These are phyloP conservation scores for Scedosporium dehoogii DNA, from an alignment of 2,329 filamentous ascomycete genomes.

Conservation along the genomic window DNA sequence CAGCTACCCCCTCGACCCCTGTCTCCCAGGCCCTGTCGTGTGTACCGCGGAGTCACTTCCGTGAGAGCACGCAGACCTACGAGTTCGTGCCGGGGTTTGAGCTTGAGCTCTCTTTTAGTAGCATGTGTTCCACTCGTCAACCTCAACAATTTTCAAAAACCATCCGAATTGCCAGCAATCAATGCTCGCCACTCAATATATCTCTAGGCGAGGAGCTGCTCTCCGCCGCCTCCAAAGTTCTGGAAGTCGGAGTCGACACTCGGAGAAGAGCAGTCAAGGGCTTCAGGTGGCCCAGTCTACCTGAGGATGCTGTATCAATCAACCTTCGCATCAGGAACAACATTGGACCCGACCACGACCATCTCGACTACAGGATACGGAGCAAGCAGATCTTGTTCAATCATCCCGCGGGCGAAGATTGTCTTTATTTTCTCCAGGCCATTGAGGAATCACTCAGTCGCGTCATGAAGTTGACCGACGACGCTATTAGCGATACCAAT, in stretches of 20 bases:
- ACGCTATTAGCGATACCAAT: slow-evolving; percentile 27
- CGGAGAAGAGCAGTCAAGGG: neutral
- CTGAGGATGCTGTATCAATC: slow-evolving; percentile 34
- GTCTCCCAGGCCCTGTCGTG: slow-evolving; percentile 35
- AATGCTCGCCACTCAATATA: slow-evolving; percentile 37
- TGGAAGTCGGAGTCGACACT: slow-evolving; percentile 29
- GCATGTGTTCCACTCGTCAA: slow-evolving; percentile 25
- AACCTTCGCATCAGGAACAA: slow-evolving; percentile 37
- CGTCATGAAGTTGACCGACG: slow-evolving; percentile 30
- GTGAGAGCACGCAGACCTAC: slow-evolving; percentile 33
- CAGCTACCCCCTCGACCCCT: slow-evolving; percentile 28
- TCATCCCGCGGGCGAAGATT: slow-evolving; percentile 30
- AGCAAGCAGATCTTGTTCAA: slow-evolving; percentile 36
- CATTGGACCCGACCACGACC: slow-evolving; percentile 35
- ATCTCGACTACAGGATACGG: slow-evolving; percentile 31
- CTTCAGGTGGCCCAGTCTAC: slow-evolving; percentile 14
- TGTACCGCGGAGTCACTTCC: slow-evolving; percentile 33
- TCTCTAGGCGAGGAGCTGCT: slow-evolving; percentile 35
- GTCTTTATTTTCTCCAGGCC: slow-evolving; percentile 30
- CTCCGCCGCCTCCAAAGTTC: slow-evolving; percentile 30
- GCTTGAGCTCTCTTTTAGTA: slow-evolving; percentile 34
- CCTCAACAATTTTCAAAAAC: slow-evolving; percentile 26
- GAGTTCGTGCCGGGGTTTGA: slow-evolving; percentile 39
- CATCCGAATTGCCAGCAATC: slow-evolving; percentile 34
- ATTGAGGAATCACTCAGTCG: slow-evolving; percentile 26